A percentile compares a stretch with the other conserved stretches of the same genome.
These are phyloP conservation scores for Fusarium abutilonis DNA, from an alignment of 2,329 filamentous ascomycete species.

Conservation along the genomic window DNA sequence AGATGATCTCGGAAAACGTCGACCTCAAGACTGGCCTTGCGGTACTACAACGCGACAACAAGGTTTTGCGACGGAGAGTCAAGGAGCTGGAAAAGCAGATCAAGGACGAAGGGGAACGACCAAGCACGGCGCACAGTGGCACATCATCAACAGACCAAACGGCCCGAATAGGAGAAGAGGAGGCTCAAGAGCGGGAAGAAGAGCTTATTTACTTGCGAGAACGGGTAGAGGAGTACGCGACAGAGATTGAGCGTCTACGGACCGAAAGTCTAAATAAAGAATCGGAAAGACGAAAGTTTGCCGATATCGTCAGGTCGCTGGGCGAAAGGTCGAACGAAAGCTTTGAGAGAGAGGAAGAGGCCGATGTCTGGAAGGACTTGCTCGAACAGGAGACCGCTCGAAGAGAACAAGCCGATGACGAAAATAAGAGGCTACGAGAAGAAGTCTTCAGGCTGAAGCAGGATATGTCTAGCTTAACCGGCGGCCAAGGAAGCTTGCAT, in stretches of 20 bases:
- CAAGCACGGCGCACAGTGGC: conserved; percentile 66
- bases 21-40: conserved; percentile 91
- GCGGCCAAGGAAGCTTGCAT: conserved; percentile 54
- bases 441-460: conserved; percentile 80
- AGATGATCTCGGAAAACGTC: conserved; percentile 98
- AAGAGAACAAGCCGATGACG: conserved; percentile 89
- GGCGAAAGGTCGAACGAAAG: conserved; percentile 61
- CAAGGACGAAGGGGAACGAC: conserved; percentile 70
- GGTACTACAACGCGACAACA: conserved; percentile 90
- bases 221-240: conserved; percentile 82
- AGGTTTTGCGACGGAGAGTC: conserved; percentile 79
- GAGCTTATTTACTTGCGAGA: conserved; percentile 88
- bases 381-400: conserved; percentile 90
- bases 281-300: conserved; percentile 85
- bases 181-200: conserved; percentile 77
- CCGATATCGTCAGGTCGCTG: conserved; percentile 75
- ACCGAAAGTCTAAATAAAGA: conserved; percentile 82
- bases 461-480: conserved; percentile 59
- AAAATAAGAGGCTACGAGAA: conserved; percentile 83
- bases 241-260: conserved; percentile 83
- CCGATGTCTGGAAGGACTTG: conserved; percentile 94
- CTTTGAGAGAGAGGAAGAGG: conserved; percentile 66
- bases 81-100: conserved; percentile 88
- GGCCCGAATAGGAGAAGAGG: conserved; percentile 65
- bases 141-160: conserved; percentile 68